Percentiles rank a stretch among this genome's conserved stretches.
Conservation (phyloP, 345 rosid genomes). For the Brassica juncea region DNA sequence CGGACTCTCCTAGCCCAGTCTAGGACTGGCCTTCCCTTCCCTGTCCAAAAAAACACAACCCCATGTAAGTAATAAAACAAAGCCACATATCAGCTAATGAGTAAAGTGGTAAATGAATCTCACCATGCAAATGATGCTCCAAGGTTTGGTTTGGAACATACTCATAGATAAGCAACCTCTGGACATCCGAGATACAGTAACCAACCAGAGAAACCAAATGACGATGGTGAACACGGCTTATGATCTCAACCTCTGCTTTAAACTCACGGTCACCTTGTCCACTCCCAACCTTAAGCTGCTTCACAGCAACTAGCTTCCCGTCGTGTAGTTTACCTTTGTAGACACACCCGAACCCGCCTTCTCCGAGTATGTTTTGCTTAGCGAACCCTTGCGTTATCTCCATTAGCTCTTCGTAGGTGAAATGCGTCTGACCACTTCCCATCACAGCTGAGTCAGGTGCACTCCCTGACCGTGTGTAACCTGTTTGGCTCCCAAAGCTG, state of each 20-base stretch:
- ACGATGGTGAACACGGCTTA: conserved; percentile 92
- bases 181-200: conserved; percentile 60
- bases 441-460: conserved; percentile 54
- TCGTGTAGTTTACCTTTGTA: conserved; percentile 63
- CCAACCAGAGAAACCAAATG: conserved; percentile 96
- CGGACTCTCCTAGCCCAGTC: conserved; percentile 87
- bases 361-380: conserved; percentile 71
- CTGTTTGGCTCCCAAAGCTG: conserved; percentile 56
- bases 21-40: conserved; percentile 56
- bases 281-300: conserved; percentile 90
- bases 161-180: conserved; percentile 84
- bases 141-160: conserved; percentile 86
- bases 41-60: conserved; percentile 43
- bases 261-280: conserved; percentile 98
- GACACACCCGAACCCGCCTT: conserved; percentile 96
- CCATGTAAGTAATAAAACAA: background rate
- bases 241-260: conserved; percentile 93
- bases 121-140: conserved; percentile 92
- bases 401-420: conserved; percentile 70
- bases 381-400: conserved; percentile 86
- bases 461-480: conserved; percentile 9
- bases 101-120: conserved; percentile 16
- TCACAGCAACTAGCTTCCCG: conserved; percentile 78
- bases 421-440: conserved; percentile 55
- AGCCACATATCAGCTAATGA: conserved; percentile 25